Base-by-base conservation (phyloP, 2,329 filamentous ascomycete genomes). In the Hypoxylon sp. region DNA sequence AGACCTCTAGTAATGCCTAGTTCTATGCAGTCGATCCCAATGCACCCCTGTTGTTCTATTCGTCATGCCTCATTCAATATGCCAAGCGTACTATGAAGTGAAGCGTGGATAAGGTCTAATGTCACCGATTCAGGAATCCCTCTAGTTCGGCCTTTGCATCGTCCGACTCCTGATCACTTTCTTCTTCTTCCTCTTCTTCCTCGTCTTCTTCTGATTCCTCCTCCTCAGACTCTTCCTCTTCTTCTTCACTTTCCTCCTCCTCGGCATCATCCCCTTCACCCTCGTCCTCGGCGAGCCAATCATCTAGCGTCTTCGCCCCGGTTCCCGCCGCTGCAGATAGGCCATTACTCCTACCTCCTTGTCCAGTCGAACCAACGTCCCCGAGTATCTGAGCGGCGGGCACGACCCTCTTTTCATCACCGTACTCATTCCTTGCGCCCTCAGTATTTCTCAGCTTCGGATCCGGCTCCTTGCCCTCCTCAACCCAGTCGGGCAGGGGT, bases 231-330 rank as follows among this genome's bases (percentile, higher is more conserved):
- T 82, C 81, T 0, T 80, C 79, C 0, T 84, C 82, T 0, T 82
- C 83, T 0, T 83, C 83, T 0, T 82, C 82, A 0, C 83, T 81
- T 1, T 85, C 85, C 4, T 83, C 82, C 5, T 83, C 84, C 1
- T 82, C 84, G 22, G 85, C 84, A 8, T 83, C 82, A 9, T 85
- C 85, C 1, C 84, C 86, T n/a, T 83, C 85, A 26, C 82, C 83
- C 14, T 88, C 87, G 44, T 87, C 88, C 73, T 93, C 91, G 3
- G 90, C 93, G 60, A 98, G 82, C 94, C 96, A 98, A 76, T 97
- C 93, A 80, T 98, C 93, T 67, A 99, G 80, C 18, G 90, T 93
- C 85, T 97, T 97, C 40, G 88, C 87, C 53, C 85, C 84, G 0
- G 83, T 76, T 9, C 79, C 82, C 50, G 89, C 89, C 4, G 80